Evolutionary conservation across 1,284 basidiomycete species (phyloP), one percentile per base, ranked within the genome.

Genomic region (Cutaneotrichosporon sp.): DNA sequence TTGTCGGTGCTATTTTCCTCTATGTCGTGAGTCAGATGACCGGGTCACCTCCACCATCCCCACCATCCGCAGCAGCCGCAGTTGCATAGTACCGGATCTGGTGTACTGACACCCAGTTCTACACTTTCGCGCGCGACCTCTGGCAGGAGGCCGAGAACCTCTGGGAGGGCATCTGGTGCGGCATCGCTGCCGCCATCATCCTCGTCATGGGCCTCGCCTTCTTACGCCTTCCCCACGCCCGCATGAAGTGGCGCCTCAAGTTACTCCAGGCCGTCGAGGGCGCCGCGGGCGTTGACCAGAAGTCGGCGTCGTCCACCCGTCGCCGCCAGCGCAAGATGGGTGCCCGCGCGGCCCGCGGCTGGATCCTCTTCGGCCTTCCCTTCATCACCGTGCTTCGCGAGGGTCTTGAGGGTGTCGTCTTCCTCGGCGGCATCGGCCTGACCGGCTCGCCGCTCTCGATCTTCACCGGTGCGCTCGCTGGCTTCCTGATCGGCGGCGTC

Each of bases 361-460:
- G 65, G 85, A 84, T 87, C 1, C 83, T 95, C 24, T 91, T 95
- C 80, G 75, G 92, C 43, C 83, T 95, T 3, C 92, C 92, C 0
- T 80, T 93, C 64, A 85, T 95, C 72, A 94, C 92, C 3, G 90
- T 95, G 38, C 82, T 95, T 43, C 88, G 93, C 58, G 93, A 95
- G 82, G 92, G 92, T 61, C 82, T 95, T 65, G 93, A 95, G 78
- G 92, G 90, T 0, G 88, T 95, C 57, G 83, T 95, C 59, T 95
- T 95, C 76, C 89, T 95, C 46, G 90, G 92, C 11, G 92, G 92
- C 49, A 91, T 82, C 29, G 71, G 72, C 9, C 57, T 75, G 46
- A 69, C 70, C 31, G 66, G 70, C 58, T 69, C 54, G 34, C 62
- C 66, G 0, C 45, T 52, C 11, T 84, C 91, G 9, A 92, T 94